phyloP scores from a whole-genome alignment of 1,284 basidiomycete species.

The Ustilago trichophora region DNA sequence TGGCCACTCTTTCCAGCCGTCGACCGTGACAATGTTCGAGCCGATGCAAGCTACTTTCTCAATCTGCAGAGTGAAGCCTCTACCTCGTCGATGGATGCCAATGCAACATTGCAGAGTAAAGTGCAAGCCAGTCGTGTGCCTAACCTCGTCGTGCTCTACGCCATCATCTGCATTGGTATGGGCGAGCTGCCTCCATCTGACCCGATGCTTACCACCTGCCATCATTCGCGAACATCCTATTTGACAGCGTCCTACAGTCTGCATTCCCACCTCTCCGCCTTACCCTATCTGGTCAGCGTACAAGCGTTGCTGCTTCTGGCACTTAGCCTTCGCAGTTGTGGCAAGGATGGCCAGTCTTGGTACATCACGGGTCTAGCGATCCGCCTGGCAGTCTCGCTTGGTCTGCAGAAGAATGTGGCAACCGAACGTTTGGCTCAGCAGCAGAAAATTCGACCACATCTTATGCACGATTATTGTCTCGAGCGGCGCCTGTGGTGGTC shows the following conservation, averaged over 20 bases:
- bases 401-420: slow-evolving; percentile 11
- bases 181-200: not conserved
- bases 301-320: slow-evolving; percentile 10
- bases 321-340: slow-evolving; percentile 6
- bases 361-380: slow-evolving; percentile 9
- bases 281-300: slow-evolving; percentile 9
- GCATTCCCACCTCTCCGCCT: slow-evolving; percentile 7
- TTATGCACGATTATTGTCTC: not conserved
- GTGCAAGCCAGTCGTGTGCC: not conserved
- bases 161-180: slow-evolving; percentile 7
- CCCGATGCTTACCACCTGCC: not conserved
- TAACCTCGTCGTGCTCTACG: slow-evolving; percentile 3
- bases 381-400: slow-evolving; percentile 9
- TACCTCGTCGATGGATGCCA: not conserved
- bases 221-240: not conserved
- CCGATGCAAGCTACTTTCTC: slow-evolving; percentile 4
- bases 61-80: not conserved
- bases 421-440: not conserved
- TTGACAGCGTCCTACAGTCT: slow-evolving; percentile 8
- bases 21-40: slow-evolving; percentile 4
- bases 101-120: slow-evolving; percentile 3
- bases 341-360: slow-evolving; percentile 16
- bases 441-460: no score
- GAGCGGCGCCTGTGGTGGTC: slow-evolving; percentile 10
- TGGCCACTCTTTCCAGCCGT: slow-evolving; percentile 10